Conservation (phyloP, 306 rosid species). For the Gillenia trifoliata region DNA sequence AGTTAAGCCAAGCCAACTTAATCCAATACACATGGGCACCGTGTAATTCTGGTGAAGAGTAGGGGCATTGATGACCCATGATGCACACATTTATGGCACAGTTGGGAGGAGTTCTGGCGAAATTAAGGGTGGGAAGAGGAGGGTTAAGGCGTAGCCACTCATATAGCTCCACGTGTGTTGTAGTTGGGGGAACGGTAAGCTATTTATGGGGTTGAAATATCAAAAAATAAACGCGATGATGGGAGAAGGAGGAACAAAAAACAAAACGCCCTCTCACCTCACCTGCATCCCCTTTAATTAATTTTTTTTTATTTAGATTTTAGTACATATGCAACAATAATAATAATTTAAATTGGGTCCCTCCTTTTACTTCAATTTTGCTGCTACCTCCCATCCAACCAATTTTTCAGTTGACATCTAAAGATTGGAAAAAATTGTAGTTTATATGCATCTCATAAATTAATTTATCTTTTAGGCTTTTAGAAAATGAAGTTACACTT, state of each 20-base stretch:
- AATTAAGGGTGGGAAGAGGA: constrained; percentile 24
- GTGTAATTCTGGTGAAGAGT: neutral
- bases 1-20: neutral
- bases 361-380: neutral
- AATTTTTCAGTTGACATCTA: neutral
- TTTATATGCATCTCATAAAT: neutral
- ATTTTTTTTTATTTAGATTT: too few relatives aligned
- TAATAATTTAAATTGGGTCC: neutral
- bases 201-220: constrained; percentile 9
- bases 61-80: neutral
- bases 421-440: too few relatives aligned
- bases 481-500: too few relatives aligned
- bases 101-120: constrained; percentile 41
- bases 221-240: too few relatives aligned
- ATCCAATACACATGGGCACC: neutral
- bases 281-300: too few relatives aligned
- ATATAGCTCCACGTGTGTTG: neutral
- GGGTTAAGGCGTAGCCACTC: constrained; percentile 14
- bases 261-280: neutral
- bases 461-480: too few relatives aligned
- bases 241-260: neutral
- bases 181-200: constrained; percentile 39
- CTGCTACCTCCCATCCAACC: neutral
- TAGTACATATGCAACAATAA: neutral
- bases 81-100: neutral